Evolutionary conservation across 2,329 filamentous ascomycete genomes (phyloP), one percentile per base, ranked within the genome.

Genomic region (Sclerotinia sclerotiorum): DNA sequence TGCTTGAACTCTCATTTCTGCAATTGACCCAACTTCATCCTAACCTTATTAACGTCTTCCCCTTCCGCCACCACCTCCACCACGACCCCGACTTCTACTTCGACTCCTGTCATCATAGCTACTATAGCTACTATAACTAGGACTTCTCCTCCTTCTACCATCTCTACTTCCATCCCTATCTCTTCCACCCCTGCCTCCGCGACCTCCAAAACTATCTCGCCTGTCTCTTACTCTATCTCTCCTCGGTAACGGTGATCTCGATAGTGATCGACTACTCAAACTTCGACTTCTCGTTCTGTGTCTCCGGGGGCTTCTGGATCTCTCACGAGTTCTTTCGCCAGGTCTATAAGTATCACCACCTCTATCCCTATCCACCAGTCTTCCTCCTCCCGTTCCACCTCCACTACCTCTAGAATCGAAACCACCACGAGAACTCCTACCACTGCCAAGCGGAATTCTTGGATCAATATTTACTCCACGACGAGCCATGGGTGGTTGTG

Each of bases 401-500:
- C 61, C 52, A 32, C 52, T 44, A 27, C 46, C 54, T 17, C 65
- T 58, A n/a, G 42, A 49, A 17, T 62, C 44, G 13, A 42, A 54
- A 29, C 73, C 73, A 15, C 70, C 65, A 35, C 66, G 72, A 71
- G 73, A 76, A 10, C 73, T 71, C 15, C 51, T 48, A 55, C 57
- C 27, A 10, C 51, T 29, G 11, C 72, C 73, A 42, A 63, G 44
- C 35, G 73, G 72, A 24, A 68, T 81, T 76, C 86, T 79, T 69
- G 88, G 82, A 76, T 87, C 82, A 73, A 88, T 85, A 72, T 86
- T 85, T 68, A 84, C 84, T 69, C 86, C 85, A 62, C 86, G 85
- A 63, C 89, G 86, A 64, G 90, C 87, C 6, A 86, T 86, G 1
- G 92, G 92, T 21, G 94, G 94, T 57, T 90, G 88, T 24, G 88